These are phyloP conservation scores for Lunasporangiospora selenospora DNA, from an alignment of 192 early-diverging fungal genomes.

Conservation along the genomic window DNA sequence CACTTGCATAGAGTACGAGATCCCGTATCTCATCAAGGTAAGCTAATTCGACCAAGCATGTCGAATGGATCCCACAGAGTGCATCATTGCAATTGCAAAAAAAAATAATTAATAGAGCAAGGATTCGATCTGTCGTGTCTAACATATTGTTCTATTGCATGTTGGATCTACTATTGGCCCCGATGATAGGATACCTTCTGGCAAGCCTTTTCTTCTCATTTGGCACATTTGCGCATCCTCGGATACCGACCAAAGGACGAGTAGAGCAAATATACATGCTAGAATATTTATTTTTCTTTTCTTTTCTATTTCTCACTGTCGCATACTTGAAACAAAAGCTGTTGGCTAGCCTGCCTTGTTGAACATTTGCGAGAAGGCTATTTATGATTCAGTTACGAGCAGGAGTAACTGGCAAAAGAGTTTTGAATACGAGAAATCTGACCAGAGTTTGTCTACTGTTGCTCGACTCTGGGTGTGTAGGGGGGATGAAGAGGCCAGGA, in stretches of 20 bases:
- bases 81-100: background rate
- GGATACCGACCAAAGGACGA: conserved; percentile 48
- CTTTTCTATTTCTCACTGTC: no score
- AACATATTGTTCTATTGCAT: background rate
- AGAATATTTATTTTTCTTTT: background rate
- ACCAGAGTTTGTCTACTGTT: no score
- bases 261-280: background rate
- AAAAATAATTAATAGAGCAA: background rate
- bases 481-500: no score
- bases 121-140: background rate
- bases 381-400: no score
- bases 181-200: conserved; percentile 52
- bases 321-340: no score
- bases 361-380: no score
- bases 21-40: conserved; percentile 56
- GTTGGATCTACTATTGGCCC: background rate
- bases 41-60: background rate
- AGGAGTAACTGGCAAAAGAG: no score
- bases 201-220: conserved; percentile 55
- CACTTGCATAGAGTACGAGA: conserved; percentile 57
- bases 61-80: no score
- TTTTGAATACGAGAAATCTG: no score
- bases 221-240: conserved; percentile 51
- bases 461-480: no score
- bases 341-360: no score